Evolutionary conservation across 306 rosid species (phyloP).

Genomic region (Cajanus cajan): DNA sequence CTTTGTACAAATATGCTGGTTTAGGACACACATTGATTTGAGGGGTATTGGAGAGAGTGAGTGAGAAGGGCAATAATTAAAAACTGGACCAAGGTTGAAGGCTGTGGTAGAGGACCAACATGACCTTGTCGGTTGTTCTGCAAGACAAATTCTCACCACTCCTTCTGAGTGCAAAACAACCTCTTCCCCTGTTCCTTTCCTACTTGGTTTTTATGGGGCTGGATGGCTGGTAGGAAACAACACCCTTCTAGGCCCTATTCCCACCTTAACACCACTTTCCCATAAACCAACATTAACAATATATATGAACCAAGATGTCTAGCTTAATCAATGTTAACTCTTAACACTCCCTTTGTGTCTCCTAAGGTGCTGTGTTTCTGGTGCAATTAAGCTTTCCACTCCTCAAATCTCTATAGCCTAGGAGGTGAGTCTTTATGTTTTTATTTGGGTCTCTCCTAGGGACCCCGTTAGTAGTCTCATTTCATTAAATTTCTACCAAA

Average conservation of each 20-base stretch:
- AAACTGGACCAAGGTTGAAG: constrained; percentile 66
- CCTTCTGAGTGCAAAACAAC: constrained; percentile 21
- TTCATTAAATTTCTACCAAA: not conserved
- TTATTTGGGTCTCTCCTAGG: constrained; percentile 30
- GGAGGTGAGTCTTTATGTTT: constrained; percentile 36
- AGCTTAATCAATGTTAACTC: constrained; percentile 32
- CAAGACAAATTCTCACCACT: constrained; percentile 44
- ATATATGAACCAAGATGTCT: constrained; percentile 1
- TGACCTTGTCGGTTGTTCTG: constrained; percentile 80
- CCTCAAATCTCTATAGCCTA: constrained; percentile 32
- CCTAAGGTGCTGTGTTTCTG: constrained; percentile 12
- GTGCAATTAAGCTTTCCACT: constrained; percentile 43
- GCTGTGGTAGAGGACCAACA: constrained; percentile 70
- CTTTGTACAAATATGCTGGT: constrained; percentile 7
- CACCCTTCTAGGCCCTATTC: constrained; percentile 13
- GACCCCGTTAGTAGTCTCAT: constrained; percentile 35
- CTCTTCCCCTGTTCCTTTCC: constrained; percentile 35
- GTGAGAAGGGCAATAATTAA: constrained; percentile 60
- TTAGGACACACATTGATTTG: constrained; percentile 35
- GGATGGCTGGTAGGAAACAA: constrained; percentile 89
- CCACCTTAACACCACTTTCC: constrained; percentile 11
- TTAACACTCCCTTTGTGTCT: not conserved
- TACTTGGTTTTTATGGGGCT: constrained; percentile 40
- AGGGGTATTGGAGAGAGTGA: constrained; percentile 29
- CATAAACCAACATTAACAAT: not conserved